Evolutionary conservation across 2,329 filamentous ascomycete genomes (phyloP).

Genomic region (Diaporthe nobilis): DNA sequence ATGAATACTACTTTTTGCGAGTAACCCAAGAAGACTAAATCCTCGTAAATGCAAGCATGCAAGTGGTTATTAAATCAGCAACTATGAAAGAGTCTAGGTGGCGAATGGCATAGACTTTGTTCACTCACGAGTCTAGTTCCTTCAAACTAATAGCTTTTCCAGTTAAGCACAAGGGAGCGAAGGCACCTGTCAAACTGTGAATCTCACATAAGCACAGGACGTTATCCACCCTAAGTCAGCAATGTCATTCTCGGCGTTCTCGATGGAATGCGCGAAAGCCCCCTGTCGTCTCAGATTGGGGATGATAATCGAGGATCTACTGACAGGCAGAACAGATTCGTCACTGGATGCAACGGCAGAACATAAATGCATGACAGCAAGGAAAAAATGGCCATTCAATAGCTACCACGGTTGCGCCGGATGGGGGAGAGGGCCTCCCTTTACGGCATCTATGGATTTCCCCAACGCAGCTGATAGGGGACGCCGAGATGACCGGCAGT

Average conservation of each 20-base stretch:
- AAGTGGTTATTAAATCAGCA: too few species aligned
- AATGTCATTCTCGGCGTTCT: not conserved
- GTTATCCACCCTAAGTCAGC: not conserved
- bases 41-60: too few species aligned
- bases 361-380: not conserved
- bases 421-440: not conserved
- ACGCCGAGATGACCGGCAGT: slow-evolving; percentile 29
- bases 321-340: not conserved
- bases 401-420: not conserved
- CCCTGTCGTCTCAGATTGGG: not conserved
- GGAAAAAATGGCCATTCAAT: not conserved
- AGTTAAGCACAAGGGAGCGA: not conserved
- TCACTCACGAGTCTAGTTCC: too few species aligned
- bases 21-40: too few species aligned
- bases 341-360: not conserved
- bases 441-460: slow-evolving; percentile 24
- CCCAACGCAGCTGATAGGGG: slow-evolving; percentile 18
- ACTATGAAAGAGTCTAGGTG: too few species aligned
- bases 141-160: not conserved
- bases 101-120: too few species aligned
- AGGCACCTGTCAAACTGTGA: not conserved
- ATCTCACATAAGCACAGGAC: slow-evolving; percentile 18
- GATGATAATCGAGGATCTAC: not conserved
- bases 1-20: too few species aligned
- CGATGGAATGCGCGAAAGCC: not conserved